Conservation (phyloP, 306 rosid species). For the Trifolium subterraneum region DNA sequence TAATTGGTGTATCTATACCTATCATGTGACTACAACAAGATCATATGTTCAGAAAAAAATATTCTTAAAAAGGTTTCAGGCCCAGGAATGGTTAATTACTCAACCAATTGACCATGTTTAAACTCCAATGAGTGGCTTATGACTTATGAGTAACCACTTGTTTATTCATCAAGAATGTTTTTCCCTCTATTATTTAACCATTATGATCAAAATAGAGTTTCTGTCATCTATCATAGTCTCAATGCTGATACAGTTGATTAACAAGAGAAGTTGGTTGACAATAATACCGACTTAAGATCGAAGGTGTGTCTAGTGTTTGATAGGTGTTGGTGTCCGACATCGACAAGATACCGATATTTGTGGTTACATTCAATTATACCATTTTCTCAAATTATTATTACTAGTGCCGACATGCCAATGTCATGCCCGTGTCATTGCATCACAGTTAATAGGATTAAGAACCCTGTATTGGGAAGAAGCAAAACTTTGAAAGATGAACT, state of each 20-base stretch:
- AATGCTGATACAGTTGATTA: neutral
- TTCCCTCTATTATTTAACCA: neutral
- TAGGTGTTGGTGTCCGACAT: neutral
- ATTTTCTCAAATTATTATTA: neutral
- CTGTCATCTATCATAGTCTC: neutral
- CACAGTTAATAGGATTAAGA: neutral
- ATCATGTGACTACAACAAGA: no score
- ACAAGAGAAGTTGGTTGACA: neutral
- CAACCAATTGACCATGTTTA: neutral
- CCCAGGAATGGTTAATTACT: neutral
- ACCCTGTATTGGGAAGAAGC: neutral
- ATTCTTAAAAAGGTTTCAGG: no score
- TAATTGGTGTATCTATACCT: no score
- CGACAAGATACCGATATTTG: neutral
- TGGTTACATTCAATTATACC: neutral
- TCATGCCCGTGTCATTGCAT: neutral
- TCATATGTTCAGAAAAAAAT: no score
- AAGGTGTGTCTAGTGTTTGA: neutral
- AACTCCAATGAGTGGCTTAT: neutral
- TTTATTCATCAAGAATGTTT: neutral
- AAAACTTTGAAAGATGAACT: conserved; percentile 27
- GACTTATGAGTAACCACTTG: neutral
- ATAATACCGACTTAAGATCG: neutral
- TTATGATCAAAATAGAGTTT: neutral
- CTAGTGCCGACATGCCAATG: neutral